Evolutionary conservation across 257 asterid genomes (phyloP).

Genomic region (Plectranthus barbatus): DNA sequence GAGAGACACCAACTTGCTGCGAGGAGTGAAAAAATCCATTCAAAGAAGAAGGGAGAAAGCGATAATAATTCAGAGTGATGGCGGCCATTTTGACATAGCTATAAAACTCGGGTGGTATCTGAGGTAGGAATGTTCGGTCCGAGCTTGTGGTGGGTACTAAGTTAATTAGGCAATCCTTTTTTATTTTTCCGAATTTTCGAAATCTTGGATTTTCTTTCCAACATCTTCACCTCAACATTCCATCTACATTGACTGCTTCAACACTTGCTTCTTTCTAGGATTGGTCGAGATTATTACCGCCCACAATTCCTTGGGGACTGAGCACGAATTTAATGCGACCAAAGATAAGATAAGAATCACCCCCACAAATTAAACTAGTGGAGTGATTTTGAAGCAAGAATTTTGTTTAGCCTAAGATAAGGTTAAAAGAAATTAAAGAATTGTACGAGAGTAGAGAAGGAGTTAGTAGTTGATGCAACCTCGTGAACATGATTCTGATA

Average conservation of each 20-base stretch:
- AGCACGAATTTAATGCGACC: too few relatives aligned
- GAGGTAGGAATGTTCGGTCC: slow-evolving; percentile 41
- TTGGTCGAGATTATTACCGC: too few relatives aligned
- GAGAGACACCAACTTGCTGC: slow-evolving; percentile 22
- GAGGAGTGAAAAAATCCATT: slow-evolving; percentile 29
- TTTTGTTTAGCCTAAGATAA: not conserved
- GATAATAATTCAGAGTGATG: not conserved
- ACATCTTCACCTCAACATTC: not conserved
- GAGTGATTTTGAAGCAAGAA: too few relatives aligned
- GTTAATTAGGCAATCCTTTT: slow-evolving; percentile 24
- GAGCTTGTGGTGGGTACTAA: slow-evolving; percentile 16
- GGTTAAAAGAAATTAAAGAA: not conserved
- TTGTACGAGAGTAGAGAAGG: not conserved
- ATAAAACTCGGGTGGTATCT: slow-evolving; percentile 21
- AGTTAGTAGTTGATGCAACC: not conserved
- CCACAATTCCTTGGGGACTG: not conserved
- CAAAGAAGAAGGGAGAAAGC: not conserved
- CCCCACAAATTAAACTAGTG: not conserved
- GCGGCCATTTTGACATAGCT: slow-evolving; percentile 2
- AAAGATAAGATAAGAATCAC: slow-evolving; percentile 3
- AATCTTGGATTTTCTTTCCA: not conserved
- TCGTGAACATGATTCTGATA: not conserved
- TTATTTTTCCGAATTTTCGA: not conserved
- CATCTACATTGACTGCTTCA: too few relatives aligned
- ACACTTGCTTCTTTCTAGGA: too few relatives aligned